Conservation (phyloP, 164 flowering plant genomes). For the Echeveria elegans region DNA sequence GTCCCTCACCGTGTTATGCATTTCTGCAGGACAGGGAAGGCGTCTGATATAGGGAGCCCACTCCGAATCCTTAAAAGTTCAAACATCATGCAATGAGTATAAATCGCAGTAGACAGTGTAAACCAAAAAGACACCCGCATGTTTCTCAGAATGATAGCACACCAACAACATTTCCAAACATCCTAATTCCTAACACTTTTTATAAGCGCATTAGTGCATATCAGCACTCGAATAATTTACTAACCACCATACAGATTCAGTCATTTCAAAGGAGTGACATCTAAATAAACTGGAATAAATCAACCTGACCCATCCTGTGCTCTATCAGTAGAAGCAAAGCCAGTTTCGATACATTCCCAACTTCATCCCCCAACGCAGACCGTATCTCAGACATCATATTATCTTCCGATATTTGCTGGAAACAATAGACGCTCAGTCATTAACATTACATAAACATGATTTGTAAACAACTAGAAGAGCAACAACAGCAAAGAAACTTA, state of each 20-base stretch:
- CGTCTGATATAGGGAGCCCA: conserved; percentile 70
- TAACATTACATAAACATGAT: too few species aligned
- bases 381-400: conserved; percentile 37
- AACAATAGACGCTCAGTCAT: conserved; percentile 1
- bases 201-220: neutral
- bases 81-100: neutral
- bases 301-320: conserved; percentile 55
- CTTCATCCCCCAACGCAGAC: conserved; percentile 30
- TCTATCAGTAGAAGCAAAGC: conserved; percentile 59
- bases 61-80: conserved; percentile 54
- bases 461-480: neutral
- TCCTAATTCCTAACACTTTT: neutral
- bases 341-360: conserved; percentile 46
- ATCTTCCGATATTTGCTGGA: conserved; percentile 64
- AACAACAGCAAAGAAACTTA: neutral
- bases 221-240: neutral
- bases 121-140: neutral
- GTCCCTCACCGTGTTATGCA: conserved; percentile 57
- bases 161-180: neutral
- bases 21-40: conserved; percentile 49
- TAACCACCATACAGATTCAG: neutral
- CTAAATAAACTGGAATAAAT: neutral
- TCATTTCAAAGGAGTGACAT: too few species aligned
- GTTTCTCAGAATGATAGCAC: neutral
- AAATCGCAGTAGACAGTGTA: neutral